Evolutionary conservation across 2,329 filamentous ascomycete genomes (phyloP).

Genomic region (Orbilia oligospora): DNA sequence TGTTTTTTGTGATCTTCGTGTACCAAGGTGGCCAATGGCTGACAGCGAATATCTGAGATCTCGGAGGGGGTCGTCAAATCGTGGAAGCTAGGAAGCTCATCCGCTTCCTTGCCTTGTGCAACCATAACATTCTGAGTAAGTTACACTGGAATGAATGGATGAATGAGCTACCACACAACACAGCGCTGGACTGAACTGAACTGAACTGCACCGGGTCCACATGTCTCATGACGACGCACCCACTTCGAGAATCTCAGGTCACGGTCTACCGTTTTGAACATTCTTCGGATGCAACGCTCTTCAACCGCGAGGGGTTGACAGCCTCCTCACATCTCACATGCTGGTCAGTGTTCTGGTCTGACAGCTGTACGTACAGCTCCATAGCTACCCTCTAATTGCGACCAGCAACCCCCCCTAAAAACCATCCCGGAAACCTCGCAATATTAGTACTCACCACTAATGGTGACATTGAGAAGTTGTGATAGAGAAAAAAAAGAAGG

Average conservation of each 20-base stretch:
- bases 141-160: not conserved
- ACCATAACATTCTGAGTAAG: not conserved
- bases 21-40: conserved; percentile 8
- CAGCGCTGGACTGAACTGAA: not conserved
- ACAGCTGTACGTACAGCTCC: conserved; percentile 25
- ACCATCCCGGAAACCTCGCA: not conserved
- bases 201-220: conserved; percentile 28
- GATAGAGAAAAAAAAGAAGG: conserved; percentile 18
- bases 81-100: conserved; percentile 7
- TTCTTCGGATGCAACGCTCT: conserved; percentile 60
- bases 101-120: conserved; percentile 25
- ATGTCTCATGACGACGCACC: conserved; percentile 60
- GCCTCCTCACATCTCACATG: conserved; percentile 6
- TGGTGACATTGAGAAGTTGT: conserved; percentile 18
- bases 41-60: conserved; percentile 29
- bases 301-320: conserved; percentile 40
- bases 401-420: conserved; percentile 6
- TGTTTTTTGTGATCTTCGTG: conserved; percentile 2
- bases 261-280: conserved; percentile 33
- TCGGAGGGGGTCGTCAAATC: conserved; percentile 12
- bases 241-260: conserved; percentile 14
- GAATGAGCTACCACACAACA: conserved; percentile 14
- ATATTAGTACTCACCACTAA: conserved; percentile 15
- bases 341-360: conserved; percentile 26
- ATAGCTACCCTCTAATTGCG: conserved; percentile 14